These are phyloP conservation scores for Candida coquimbonensis DNA, from an alignment of 805 yeast genomes.

Conservation along the genomic window DNA sequence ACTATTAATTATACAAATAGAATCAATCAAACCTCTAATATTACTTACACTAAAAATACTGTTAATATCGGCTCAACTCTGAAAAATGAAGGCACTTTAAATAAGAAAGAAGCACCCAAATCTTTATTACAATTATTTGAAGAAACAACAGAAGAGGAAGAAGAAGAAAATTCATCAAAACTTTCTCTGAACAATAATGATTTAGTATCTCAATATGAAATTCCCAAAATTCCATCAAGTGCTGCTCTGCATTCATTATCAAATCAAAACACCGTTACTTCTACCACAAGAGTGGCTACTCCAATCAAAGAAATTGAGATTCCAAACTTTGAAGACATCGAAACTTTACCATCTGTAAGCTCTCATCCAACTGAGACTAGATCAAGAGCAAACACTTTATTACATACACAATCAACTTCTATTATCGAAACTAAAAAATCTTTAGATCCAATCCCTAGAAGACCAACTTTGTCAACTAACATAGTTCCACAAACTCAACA, in stretches of 20 bases:
- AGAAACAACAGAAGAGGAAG: slow-evolving; percentile 32
- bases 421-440: slow-evolving; percentile 16
- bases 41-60: slow-evolving; percentile 25
- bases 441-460: slow-evolving; percentile 17
- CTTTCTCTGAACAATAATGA: too few relatives aligned
- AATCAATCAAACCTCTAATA: slow-evolving; percentile 9
- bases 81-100: slow-evolving; percentile 19
- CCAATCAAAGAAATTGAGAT: slow-evolving; percentile 62
- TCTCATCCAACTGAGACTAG: slow-evolving; percentile 11
- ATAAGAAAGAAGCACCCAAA: slow-evolving; percentile 54
- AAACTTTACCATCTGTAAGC: slow-evolving; percentile 20
- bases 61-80: slow-evolving; percentile 20
- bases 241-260: slow-evolving; percentile 14
- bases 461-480: slow-evolving; percentile 14
- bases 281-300: slow-evolving; percentile 34
- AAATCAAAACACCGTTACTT: slow-evolving; percentile 5
- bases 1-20: slow-evolving; percentile 13
- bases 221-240: slow-evolving; percentile 18
- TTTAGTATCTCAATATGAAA: slow-evolving; percentile 8
- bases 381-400: slow-evolving; percentile 25
- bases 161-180: slow-evolving; percentile 5
- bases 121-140: slow-evolving; percentile 68
- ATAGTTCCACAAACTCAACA: background rate
- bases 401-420: slow-evolving; percentile 17
- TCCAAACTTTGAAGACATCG: slow-evolving; percentile 52